A percentile compares a stretch with the other conserved stretches of the same genome.
Conservation (phyloP, 2,329 filamentous ascomycete species). For the Fusarium sp. region DNA sequence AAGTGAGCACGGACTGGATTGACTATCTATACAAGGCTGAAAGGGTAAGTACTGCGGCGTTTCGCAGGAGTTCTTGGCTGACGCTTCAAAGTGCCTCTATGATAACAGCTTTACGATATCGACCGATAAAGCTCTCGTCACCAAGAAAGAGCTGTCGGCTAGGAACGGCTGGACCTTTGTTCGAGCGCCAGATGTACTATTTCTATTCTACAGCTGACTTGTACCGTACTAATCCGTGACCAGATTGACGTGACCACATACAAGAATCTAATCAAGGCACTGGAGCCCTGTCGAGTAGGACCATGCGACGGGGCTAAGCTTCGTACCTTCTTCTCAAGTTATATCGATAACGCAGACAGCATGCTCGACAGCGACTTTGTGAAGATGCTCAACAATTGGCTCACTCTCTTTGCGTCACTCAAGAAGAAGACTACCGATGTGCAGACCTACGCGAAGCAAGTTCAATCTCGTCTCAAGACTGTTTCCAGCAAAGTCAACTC, state of each 20-base stretch:
- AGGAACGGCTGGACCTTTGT: conserved; percentile 6
- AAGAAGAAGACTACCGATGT: conserved; percentile 17
- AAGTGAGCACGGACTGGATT: neutral
- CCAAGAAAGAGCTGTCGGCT: conserved; percentile 1
- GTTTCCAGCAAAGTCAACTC: conserved; percentile 10
- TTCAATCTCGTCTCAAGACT: conserved; percentile 13
- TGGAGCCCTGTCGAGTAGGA: neutral
- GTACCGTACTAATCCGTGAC: neutral
- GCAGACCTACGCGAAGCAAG: conserved; percentile 7
- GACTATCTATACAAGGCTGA: neutral
- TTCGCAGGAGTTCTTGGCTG: neutral
- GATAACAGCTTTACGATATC: neutral
- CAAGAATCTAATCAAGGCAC: neutral
- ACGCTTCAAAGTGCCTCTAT: conserved; percentile 1
- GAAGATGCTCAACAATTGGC: conserved; percentile 17
- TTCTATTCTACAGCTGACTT: too few relatives aligned
- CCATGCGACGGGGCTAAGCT: conserved; percentile 8
- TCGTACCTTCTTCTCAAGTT: conserved; percentile 7
- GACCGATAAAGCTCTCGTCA: conserved; percentile 1
- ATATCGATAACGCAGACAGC: conserved; percentile 12
- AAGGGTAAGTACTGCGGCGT: neutral
- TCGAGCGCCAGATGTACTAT: conserved; percentile 6
- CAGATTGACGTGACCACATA: conserved; percentile 1
- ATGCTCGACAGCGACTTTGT: conserved; percentile 20
- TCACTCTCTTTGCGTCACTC: conserved; percentile 1